Conservation (phyloP, 2,329 filamentous ascomycete species). For the Ceratocystis destructans region DNA sequence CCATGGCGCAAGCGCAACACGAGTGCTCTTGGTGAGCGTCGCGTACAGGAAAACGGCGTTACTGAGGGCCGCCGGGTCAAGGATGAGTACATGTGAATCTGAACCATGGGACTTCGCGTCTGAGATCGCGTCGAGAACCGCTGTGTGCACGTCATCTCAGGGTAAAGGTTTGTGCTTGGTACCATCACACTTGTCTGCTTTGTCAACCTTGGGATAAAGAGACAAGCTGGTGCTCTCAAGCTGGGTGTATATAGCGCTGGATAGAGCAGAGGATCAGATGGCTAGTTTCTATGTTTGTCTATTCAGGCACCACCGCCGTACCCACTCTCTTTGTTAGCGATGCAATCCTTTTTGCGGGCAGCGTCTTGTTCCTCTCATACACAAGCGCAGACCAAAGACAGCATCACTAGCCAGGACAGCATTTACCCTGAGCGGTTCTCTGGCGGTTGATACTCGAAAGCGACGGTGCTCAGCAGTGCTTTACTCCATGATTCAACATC, state of each 20-base stretch:
- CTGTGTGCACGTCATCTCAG: neutral
- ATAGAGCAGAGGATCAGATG: neutral
- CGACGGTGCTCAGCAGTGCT: too few relatives aligned
- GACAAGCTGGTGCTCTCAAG: neutral
- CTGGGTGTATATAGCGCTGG: neutral
- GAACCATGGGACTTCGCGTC: neutral
- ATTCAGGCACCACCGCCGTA: neutral
- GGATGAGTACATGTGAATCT: slow-evolving; percentile 49
- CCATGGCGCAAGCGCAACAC: slow-evolving; percentile 24
- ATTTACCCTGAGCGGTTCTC: neutral
- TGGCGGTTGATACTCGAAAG: neutral
- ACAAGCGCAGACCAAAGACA: neutral
- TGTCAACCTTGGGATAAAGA: neutral
- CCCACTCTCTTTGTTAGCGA: neutral
- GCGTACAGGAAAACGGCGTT: slow-evolving; percentile 16
- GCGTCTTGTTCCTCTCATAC: neutral
- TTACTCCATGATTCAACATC: neutral
- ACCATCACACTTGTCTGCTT: slow-evolving; percentile 4
- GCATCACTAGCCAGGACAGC: neutral
- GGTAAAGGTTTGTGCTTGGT: neutral
- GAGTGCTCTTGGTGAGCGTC: slow-evolving; percentile 31
- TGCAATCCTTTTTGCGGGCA: neutral
- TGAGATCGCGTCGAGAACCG: neutral
- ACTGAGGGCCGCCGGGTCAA: slow-evolving; percentile 46
- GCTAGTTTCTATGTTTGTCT: neutral